Base-by-base conservation (phyloP, 495 filamentous ascomycete species). In the Stereocaulon alpinum region DNA sequence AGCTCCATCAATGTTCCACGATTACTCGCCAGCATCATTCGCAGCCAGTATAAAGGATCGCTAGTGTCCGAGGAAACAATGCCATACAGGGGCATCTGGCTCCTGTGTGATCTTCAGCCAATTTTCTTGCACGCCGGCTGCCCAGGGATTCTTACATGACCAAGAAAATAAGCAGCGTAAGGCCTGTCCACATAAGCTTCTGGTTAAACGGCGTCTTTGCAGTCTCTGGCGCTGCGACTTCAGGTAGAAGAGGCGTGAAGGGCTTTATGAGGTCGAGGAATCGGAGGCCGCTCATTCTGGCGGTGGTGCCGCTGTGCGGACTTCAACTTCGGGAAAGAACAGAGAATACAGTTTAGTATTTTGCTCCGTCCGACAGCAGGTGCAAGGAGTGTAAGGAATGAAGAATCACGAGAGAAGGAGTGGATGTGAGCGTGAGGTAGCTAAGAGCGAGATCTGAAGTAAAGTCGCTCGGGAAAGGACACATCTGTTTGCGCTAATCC, bases 21-120 rank as follows among this genome's bases (percentile, higher is more conserved):
- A 73, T 99, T 99, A 87, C 88, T 94, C 68, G 94, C 94, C 80
- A 97, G 77, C 91, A 98, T 95, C 92, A 97, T 97, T 71, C 94
- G 86, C 67, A 99, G 82, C 94, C 94, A 99, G 85, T 97, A 99
- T 69, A 99, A 78, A 62, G 94, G 94, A 78, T 99, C 94, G 44
- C 89, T 94, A 56, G 86, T 90, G 76, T 98, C 93, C 62, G 92
- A 96, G 57, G 92, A 94, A 64, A 95, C 90, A 72, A 94, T 95
- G 73, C 90, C 89, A 67, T 94, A 95, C 62, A 94, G 76, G 61
- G 94, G 94, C 93, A 99, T 97, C 76, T 99, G 93, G 76, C 47
- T 50, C 47, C 47, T 50, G 7, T 18, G 12, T 9, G 30, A 15
- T 30, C 24, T 88, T 95, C 30, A 24, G 27, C 47, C 27, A 30